Evolutionary conservation across 176 grass and related monocot genomes (phyloP).

Genomic region (Aegilops longissima): DNA sequence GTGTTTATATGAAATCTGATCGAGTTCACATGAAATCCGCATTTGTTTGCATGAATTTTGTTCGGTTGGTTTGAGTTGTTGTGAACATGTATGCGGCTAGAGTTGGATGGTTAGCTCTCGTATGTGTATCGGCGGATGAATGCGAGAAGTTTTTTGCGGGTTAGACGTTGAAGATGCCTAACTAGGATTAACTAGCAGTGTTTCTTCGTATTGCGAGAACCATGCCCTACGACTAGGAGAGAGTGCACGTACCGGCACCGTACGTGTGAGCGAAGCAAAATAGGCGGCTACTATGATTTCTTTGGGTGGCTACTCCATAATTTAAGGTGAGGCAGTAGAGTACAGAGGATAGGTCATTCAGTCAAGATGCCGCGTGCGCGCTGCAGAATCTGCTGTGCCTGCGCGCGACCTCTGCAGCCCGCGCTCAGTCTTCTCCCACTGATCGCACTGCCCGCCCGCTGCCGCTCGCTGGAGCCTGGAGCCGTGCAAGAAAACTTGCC

Average conservation of each 20-base stretch:
- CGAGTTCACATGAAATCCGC: no score
- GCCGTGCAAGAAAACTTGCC: background rate
- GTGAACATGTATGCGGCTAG: no score
- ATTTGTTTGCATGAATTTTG: no score
- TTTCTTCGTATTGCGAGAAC: no score
- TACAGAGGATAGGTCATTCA: conserved; percentile 43
- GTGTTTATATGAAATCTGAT: no score
- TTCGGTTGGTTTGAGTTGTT: no score
- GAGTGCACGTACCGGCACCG: background rate
- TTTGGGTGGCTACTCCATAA: conserved; percentile 1
- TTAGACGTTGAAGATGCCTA: no score
- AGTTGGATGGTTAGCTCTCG: no score
- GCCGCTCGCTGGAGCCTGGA: background rate
- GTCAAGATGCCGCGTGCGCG: conserved; percentile 64
- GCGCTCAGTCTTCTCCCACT: background rate
- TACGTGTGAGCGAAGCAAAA: conserved; percentile 31
- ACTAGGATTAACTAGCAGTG: no score
- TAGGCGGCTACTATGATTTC: background rate
- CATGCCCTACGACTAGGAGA: background rate
- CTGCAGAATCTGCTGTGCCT: conserved; percentile 64
- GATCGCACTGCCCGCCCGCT: background rate
- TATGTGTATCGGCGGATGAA: no score
- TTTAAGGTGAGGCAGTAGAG: background rate
- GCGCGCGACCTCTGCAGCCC: background rate
- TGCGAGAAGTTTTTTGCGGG: no score